Evolutionary conservation across 352 stramenopile genomes (phyloP).

Genomic region (Phytophthora cactorum): DNA sequence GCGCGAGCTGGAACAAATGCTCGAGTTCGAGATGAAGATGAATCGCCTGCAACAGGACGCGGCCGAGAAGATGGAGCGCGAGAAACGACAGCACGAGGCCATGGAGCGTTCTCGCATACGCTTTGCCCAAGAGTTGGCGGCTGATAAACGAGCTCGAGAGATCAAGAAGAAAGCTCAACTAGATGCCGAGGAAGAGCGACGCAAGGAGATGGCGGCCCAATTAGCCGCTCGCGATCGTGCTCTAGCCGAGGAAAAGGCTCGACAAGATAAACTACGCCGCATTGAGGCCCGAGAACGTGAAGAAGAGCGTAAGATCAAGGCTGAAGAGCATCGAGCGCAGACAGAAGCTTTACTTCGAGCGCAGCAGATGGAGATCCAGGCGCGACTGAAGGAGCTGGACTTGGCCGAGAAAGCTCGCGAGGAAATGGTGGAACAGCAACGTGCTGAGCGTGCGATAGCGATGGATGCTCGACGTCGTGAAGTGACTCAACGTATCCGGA

Average conservation of each 20-base stretch:
- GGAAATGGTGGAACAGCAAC: slow-evolving; percentile 78
- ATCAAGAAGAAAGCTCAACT: slow-evolving; percentile 85
- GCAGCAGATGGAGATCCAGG: slow-evolving; percentile 73
- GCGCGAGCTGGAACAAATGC: slow-evolving; percentile 89
- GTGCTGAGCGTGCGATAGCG: slow-evolving; percentile 60
- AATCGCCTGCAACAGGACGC: slow-evolving; percentile 82
- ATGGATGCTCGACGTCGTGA: slow-evolving; percentile 71
- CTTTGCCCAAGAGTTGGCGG: slow-evolving; percentile 69
- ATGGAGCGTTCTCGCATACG: slow-evolving; percentile 70
- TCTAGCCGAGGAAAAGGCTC: slow-evolving; percentile 79
- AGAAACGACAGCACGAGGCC: slow-evolving; percentile 70
- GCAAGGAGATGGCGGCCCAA: slow-evolving; percentile 65
- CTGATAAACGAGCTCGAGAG: slow-evolving; percentile 78
- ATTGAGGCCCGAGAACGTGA: slow-evolving; percentile 76
- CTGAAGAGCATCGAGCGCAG: slow-evolving; percentile 70
- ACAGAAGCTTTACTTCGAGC: slow-evolving; percentile 62
- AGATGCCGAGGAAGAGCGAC: slow-evolving; percentile 83
- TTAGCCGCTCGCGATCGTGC: slow-evolving; percentile 77
- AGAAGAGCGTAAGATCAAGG: slow-evolving; percentile 76
- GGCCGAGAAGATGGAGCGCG: slow-evolving; percentile 67
- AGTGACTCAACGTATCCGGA: slow-evolving; percentile 67
- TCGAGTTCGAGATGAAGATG: slow-evolving; percentile 94
- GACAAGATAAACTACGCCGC: slow-evolving; percentile 66
- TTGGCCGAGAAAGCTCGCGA: slow-evolving; percentile 70
- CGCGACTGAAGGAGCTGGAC: slow-evolving; percentile 63